Evolutionary conservation across 2,329 filamentous ascomycete genomes (phyloP), one percentile per base, ranked within the genome.

Genomic region (Pseudogymnoascus sp.): DNA sequence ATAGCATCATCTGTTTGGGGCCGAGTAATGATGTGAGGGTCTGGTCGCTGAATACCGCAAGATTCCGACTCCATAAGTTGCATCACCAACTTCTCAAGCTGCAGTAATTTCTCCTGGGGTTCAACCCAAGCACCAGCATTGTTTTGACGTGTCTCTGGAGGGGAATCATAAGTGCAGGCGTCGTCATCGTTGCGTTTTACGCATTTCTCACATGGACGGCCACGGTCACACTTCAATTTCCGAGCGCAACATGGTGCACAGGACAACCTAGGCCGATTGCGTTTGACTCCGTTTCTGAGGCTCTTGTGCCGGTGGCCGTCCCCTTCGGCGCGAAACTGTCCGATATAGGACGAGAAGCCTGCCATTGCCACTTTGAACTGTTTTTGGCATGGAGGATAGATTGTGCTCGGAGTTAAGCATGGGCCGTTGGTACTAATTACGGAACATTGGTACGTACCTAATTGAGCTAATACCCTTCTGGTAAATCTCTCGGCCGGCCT

Each of bases 151-250:
- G 31, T 3, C 55, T n/a, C 25, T 7, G 40, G 11, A 23, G 52
- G 33, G 18, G 38, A 18, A 16, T 61, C 59, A 49, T 68, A 68
- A 23, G 25, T 60, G 61, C 67, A 69, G 14, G n/a, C 21, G 3
- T 28, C 33, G n/a, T 69, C 68, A 4, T 60, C 59, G 33, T 63
- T 63, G 61, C 64, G 64, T 25, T 61, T 63, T 18, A 64, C n/a
- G 28, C 67, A 69, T 31, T 59, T 63, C n/a, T 59, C 43, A 58
- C 67, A 69, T 21, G 67, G 67, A 14, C 63, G 37, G 4, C 33
- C 58, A 12, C 64, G 66, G 59, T 69, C 67, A 49, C 67, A 69
- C 63, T 64, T 64, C 16, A 69, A 23, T 59, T 69, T 69, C n/a
- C 63, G 60, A 31, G 41, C 59, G 35, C 61, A 59, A 25, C 67